Percentiles rank a stretch among this genome's conserved stretches.
Conservation (phyloP, 2,329 filamentous ascomycete genomes). For the Hypoxylon sp. region DNA sequence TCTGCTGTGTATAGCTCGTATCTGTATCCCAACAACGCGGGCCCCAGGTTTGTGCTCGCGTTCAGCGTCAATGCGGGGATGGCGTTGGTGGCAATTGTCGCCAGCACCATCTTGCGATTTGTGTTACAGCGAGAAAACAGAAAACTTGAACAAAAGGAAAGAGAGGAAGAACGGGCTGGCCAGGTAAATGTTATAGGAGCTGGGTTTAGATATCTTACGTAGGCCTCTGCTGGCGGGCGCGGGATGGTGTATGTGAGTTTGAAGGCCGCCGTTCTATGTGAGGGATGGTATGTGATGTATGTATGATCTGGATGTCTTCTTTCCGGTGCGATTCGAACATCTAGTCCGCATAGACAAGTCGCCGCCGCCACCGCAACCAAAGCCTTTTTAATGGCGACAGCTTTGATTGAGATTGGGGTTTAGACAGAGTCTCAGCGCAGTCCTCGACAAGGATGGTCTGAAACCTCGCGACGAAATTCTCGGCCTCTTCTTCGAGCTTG, state of each 20-base stretch:
- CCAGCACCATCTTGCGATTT: slow-evolving; percentile 32
- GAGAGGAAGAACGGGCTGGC: slow-evolving; percentile 25
- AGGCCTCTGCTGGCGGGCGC: background rate
- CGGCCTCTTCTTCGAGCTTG: slow-evolving; percentile 16
- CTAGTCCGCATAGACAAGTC: too few relatives aligned
- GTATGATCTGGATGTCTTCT: background rate
- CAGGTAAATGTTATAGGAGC: slow-evolving; percentile 3
- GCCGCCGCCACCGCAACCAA: background rate
- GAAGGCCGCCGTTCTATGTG: too few relatives aligned
- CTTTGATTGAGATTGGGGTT: background rate
- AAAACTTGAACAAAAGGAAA: slow-evolving; percentile 31
- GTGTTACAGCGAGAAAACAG: slow-evolving; percentile 36
- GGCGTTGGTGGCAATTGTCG: slow-evolving; percentile 36
- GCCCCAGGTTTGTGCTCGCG: slow-evolving; percentile 37
- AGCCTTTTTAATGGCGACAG: background rate
- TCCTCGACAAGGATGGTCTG: slow-evolving; percentile 15
- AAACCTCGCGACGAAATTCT: slow-evolving; percentile 17
- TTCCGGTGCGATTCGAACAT: background rate
- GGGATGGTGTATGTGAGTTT: background rate
- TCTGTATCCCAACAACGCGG: slow-evolving; percentile 37
- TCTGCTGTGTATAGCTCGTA: slow-evolving; percentile 41
- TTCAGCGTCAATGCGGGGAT: slow-evolving; percentile 41
- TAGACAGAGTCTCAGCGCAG: slow-evolving; percentile 3
- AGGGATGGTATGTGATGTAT: too few relatives aligned
- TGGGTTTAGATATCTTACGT: slow-evolving; percentile 32